Evolutionary conservation across 768 basidiomycete genomes (phyloP), one percentile per base, ranked within the genome.

Genomic region (Tephrocybe rancida): DNA sequence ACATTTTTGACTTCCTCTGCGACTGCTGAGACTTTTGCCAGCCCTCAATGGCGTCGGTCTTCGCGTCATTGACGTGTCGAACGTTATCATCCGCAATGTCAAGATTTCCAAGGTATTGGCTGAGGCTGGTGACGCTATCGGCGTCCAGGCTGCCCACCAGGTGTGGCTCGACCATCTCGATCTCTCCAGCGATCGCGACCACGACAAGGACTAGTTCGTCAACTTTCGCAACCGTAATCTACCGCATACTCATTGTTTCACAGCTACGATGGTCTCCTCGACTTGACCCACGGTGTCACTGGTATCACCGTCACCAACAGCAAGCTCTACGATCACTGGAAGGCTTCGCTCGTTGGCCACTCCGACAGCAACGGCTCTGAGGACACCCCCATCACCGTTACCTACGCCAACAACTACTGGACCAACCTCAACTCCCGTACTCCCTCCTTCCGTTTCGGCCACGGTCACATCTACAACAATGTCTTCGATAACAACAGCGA

Each of bases 1-100:
- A 18, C 30, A 16, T 18, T 52, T 22, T 13, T 16, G 2, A 11
- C 44, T 22, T 22, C 2, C 0, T 1, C 5, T 11, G 29, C 1
- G 18, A 25, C 25, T 22, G 24, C 4, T 22, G 13, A 54, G 26
- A 39, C 4, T 26, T 53, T 16, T 43, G 35, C 5, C 3, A 78
- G 76, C 73, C 18, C 75, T 80, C 47, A 64, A 64, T 44, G 78
- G 78, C 43, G 69, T 79, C 56, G 78, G 78, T 2, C 67, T 80
- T 32, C 77, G 78, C 42, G 76, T 78, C 27, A 53, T 76, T 44
- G 60, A 73, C 37, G 71, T 69, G 35, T 61, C 53, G 29, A 79
- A 80, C 52, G 78, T 80, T 49, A 80, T 80, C 62, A 73, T 80
- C 56, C 72, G 78, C 29, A 80, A 80, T 57, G 64, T 80, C 62